Evolutionary conservation across 2,329 filamentous ascomycete genomes (phyloP).

Genomic region (Cytospora mali): DNA sequence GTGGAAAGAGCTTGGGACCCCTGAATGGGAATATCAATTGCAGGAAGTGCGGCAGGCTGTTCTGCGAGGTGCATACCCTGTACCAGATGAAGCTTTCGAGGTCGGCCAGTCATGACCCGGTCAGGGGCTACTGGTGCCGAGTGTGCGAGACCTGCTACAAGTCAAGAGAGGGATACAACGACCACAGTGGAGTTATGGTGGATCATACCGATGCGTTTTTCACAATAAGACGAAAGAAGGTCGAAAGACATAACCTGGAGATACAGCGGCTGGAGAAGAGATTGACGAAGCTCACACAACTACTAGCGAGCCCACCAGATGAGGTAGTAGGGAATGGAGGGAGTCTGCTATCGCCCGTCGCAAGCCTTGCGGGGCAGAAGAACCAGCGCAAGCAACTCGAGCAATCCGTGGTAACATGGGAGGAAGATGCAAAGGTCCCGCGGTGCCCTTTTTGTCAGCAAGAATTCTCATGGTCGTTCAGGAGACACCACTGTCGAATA

Average conservation of each 20-base stretch:
- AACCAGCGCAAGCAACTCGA: conserved; percentile 80
- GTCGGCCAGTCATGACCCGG: conserved; percentile 85
- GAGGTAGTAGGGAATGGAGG: conserved; percentile 55
- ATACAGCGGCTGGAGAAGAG: conserved; percentile 89
- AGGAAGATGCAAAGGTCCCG: conserved; percentile 79
- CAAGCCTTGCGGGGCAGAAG: conserved; percentile 67
- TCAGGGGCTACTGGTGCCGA: conserved; percentile 87
- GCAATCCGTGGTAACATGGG: conserved; percentile 92
- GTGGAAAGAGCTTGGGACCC: conserved; percentile 76
- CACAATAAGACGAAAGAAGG: conserved; percentile 70
- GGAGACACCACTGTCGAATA: conserved; percentile 90
- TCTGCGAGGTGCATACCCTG: conserved; percentile 98
- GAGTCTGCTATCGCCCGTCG: conserved; percentile 61
- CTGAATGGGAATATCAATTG: conserved; percentile 89
- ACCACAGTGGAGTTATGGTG: conserved; percentile 71
- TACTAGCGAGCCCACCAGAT: conserved; percentile 75
- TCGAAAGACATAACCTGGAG: conserved; percentile 86
- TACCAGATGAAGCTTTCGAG: conserved; percentile 98
- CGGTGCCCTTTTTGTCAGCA: conserved; percentile 95
- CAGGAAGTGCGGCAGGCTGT: conserved; percentile 86
- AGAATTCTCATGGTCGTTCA: conserved; percentile 91
- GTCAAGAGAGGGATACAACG: conserved; percentile 92
- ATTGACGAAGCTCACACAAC: conserved; percentile 82
- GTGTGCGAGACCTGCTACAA: conserved; percentile 99
- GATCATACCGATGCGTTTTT: conserved; percentile 75